A percentile compares a stretch with the other conserved stretches of the same genome.
Conservation (phyloP, 352 stramenopile species). For the Globisporangium megalacanthum region DNA sequence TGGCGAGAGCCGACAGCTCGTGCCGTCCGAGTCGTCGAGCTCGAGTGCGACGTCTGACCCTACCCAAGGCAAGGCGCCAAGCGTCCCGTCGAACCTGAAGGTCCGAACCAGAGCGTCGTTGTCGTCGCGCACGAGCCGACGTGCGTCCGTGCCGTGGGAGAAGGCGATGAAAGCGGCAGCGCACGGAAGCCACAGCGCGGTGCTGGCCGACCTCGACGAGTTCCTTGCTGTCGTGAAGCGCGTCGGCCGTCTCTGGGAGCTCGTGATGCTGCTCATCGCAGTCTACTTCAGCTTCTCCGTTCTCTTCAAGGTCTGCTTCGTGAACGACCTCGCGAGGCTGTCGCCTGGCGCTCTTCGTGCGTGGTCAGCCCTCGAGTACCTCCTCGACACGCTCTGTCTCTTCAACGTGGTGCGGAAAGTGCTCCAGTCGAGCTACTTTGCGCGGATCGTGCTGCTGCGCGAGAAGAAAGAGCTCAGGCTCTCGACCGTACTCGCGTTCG, state of each 20-base stretch:
- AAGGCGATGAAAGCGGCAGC: neutral
- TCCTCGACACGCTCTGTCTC: constrained; percentile 44
- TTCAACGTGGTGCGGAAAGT: constrained; percentile 41
- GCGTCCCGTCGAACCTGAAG: neutral
- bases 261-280: constrained; percentile 36
- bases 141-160: constrained; percentile 16
- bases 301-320: constrained; percentile 59
- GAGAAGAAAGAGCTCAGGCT: neutral
- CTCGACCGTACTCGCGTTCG: neutral
- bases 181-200: constrained; percentile 1
- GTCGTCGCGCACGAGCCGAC: constrained; percentile 1
- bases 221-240: constrained; percentile 38
- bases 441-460: constrained; percentile 5
- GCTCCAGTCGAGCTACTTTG: constrained; percentile 11
- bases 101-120: constrained; percentile 4
- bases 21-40: neutral
- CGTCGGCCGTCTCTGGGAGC: constrained; percentile 39
- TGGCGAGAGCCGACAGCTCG: neutral
- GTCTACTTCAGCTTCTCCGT: constrained; percentile 38
- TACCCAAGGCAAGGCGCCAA: neutral
- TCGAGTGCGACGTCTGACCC: neutral
- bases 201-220: constrained; percentile 16
- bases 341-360: constrained; percentile 11
- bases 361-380: constrained; percentile 49
- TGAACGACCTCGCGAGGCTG: constrained; percentile 28